These are phyloP conservation scores for Talaromyces liani DNA, from an alignment of 495 filamentous ascomycete species.

Conservation along the genomic window DNA sequence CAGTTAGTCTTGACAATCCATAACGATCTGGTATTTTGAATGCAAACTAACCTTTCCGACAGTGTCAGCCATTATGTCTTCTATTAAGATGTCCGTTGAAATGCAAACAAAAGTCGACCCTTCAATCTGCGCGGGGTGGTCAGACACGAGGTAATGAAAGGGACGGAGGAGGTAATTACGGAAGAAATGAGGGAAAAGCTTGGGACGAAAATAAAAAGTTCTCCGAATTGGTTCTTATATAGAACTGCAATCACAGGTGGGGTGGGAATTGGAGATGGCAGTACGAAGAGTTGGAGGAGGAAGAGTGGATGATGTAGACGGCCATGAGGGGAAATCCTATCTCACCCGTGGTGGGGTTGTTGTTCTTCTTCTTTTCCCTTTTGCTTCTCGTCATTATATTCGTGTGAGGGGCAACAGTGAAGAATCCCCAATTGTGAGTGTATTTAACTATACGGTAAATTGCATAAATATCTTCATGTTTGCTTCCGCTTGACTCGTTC, in stretches of 20 bases:
- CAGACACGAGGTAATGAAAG: neutral
- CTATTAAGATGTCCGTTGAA: neutral
- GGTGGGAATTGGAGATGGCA: neutral
- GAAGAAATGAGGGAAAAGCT: neutral
- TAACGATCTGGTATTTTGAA: neutral
- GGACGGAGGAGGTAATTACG: neutral
- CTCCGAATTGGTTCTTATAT: neutral
- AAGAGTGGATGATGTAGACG: neutral
- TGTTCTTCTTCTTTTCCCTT: neutral
- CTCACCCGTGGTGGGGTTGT: neutral
- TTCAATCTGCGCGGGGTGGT: neutral
- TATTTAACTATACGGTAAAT: neutral
- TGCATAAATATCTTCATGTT: neutral
- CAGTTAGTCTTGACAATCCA: neutral
- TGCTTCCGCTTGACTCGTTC: neutral
- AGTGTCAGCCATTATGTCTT: constrained; percentile 38
- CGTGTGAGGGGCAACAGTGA: neutral
- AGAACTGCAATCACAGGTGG: neutral
- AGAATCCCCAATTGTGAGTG: neutral
- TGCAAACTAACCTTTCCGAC: constrained; percentile 45
- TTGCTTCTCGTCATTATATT: neutral
- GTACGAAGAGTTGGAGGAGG: neutral
- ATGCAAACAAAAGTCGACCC: neutral
- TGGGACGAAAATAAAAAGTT: neutral
- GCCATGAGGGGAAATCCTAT: constrained; percentile 1